Conservation (phyloP, 2,329 filamentous ascomycete species). For the Penicillium decumbens region DNA sequence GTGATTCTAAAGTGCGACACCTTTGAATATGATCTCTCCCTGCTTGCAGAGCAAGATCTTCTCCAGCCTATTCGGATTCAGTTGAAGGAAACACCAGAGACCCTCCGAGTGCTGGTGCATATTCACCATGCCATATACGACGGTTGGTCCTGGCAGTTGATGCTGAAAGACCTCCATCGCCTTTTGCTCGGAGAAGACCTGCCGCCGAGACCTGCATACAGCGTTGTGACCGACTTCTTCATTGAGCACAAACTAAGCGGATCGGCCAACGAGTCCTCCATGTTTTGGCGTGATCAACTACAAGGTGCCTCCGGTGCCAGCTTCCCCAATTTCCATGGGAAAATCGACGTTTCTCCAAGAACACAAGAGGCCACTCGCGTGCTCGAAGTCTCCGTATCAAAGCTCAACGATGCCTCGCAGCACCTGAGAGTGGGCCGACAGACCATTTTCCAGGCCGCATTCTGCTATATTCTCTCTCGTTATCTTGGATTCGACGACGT, state of each 20-base stretch:
- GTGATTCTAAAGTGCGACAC: slow-evolving; percentile 45
- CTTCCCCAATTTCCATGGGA: slow-evolving; percentile 57
- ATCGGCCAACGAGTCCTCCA: slow-evolving; percentile 43
- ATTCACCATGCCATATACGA: slow-evolving; percentile 85
- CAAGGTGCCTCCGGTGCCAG: slow-evolving; percentile 51
- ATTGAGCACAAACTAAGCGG: slow-evolving; percentile 22
- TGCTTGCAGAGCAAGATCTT: slow-evolving; percentile 36
- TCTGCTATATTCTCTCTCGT: slow-evolving; percentile 60
- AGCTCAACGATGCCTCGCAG: slow-evolving; percentile 38
- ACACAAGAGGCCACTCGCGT: slow-evolving; percentile 26
- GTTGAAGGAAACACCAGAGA: slow-evolving; percentile 35
- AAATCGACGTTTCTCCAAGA: slow-evolving; percentile 22
- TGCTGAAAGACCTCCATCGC: slow-evolving; percentile 61
- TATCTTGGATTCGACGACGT: slow-evolving; percentile 64
- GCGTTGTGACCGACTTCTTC: slow-evolving; percentile 54
- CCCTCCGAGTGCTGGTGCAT: slow-evolving; percentile 45
- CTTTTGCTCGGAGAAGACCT: slow-evolving; percentile 42
- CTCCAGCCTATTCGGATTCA: slow-evolving; percentile 62
- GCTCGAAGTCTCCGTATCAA: slow-evolving; percentile 35
- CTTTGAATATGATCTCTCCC: slow-evolving; percentile 39
- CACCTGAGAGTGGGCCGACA: slow-evolving; percentile 57
- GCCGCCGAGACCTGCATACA: slow-evolving; percentile 55
- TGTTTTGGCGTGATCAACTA: slow-evolving; percentile 69
- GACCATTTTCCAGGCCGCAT: slow-evolving; percentile 69
- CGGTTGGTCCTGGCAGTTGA: slow-evolving; percentile 82